A percentile compares a stretch with the other conserved stretches of the same genome.
These are phyloP conservation scores for Aureobasidium leucospermi DNA, from an alignment of 2,329 filamentous ascomycete genomes.

Conservation along the genomic window DNA sequence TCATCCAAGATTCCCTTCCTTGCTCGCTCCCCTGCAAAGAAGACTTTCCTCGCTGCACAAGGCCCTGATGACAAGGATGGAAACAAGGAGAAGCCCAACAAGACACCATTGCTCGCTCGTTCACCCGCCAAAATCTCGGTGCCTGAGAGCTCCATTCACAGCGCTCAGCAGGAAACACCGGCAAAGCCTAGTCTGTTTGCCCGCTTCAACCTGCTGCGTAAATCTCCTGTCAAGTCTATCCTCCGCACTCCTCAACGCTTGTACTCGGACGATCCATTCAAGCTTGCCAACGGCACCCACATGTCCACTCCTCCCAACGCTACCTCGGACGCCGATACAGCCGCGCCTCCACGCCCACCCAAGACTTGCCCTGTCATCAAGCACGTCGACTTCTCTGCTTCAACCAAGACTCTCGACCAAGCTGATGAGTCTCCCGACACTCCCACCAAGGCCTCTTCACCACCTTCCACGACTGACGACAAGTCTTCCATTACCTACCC, in stretches of 20 bases:
- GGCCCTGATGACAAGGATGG: not conserved
- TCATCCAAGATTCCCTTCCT: conserved; percentile 24
- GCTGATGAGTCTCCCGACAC: conserved; percentile 18
- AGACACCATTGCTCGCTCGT: conserved; percentile 16
- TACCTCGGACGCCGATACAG: not conserved
- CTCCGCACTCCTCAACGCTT: conserved; percentile 53
- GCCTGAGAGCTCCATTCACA: conserved; percentile 9
- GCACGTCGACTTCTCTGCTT: conserved; percentile 70
- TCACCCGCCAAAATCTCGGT: conserved; percentile 15
- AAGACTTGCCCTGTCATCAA: conserved; percentile 69
- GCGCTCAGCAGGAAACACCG: conserved; percentile 23
- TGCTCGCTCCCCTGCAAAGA: conserved; percentile 26
- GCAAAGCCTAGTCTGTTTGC: conserved; percentile 32
- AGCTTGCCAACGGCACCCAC: conserved; percentile 55
- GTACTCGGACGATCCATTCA: conserved; percentile 51
- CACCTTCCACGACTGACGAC: conserved; percentile 17
- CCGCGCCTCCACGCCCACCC: conserved; percentile 38
- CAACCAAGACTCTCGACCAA: conserved; percentile 34
- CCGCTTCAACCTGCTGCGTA: conserved; percentile 43
- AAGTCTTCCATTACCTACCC: conserved; percentile 2
- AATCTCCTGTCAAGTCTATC: conserved; percentile 53
- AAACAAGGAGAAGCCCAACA: conserved; percentile 1
- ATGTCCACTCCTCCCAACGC: conserved; percentile 35
- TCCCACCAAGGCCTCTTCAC: conserved; percentile 25
- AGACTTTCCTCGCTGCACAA: not conserved